These are phyloP conservation scores for Guillardia theta DNA, from an alignment of 78 protist genomes.

Conservation along the genomic window DNA sequence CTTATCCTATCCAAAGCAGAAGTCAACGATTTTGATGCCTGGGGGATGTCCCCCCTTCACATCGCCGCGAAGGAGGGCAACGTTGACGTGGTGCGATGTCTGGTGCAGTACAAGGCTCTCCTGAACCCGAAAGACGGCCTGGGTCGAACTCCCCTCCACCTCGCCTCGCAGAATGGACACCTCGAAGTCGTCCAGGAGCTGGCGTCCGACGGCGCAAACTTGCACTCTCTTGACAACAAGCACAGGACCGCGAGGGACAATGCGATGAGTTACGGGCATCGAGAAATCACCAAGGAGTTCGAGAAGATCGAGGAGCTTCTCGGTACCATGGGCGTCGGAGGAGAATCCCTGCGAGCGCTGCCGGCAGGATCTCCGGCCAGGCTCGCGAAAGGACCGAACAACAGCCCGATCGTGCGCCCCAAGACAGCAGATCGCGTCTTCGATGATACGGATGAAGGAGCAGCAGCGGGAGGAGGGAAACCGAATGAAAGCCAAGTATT, in stretches of 20 bases:
- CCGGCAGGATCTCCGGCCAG: background rate
- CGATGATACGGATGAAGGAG: no score
- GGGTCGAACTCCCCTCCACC: background rate
- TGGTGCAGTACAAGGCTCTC: background rate
- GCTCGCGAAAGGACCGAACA: background rate
- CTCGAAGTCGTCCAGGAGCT: background rate
- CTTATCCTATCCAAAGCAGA: background rate
- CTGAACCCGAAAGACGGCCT: background rate
- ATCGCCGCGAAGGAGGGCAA: background rate
- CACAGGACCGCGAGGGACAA: background rate
- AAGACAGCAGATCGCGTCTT: background rate
- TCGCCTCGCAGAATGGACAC: background rate
- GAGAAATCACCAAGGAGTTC: background rate
- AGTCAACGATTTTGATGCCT: background rate
- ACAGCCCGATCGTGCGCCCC: background rate
- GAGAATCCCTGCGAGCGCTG: background rate
- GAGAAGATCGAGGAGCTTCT: background rate
- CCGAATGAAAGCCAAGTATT: no score
- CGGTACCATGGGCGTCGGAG: background rate
- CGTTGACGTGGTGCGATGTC: background rate
- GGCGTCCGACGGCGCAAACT: background rate
- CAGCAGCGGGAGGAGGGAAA: no score
- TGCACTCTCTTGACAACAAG: background rate
- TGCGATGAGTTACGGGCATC: background rate
- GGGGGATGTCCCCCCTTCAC: background rate